phyloP scores from a whole-genome alignment of 306 rosid genomes.

The Cicer chorassanicum region DNA sequence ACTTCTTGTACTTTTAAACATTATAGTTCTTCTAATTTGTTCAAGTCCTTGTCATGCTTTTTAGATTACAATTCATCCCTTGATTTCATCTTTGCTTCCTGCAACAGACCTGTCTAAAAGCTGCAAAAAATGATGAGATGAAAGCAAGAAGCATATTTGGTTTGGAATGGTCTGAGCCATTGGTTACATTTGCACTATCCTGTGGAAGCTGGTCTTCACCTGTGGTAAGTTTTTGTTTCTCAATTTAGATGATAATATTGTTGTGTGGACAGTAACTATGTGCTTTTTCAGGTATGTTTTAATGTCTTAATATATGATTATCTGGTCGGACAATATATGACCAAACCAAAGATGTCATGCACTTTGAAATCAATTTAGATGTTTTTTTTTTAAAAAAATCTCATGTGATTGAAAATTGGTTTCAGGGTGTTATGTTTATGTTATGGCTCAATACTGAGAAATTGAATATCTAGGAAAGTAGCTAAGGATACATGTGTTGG shows the following conservation, averaged over 20 bases:
- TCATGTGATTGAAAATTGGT: too few relatives aligned
- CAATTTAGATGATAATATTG: conserved; percentile 1
- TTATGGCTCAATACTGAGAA: too few relatives aligned
- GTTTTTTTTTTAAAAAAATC: too few relatives aligned
- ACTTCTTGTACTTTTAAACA: background rate
- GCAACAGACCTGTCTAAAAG: conserved; percentile 70
- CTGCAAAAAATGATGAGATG: conserved; percentile 73
- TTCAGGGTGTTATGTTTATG: too few relatives aligned
- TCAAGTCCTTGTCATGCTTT: background rate
- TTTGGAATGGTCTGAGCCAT: conserved; percentile 85
- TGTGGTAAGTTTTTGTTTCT: conserved; percentile 61
- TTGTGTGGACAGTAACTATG: background rate
- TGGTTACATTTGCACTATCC: conserved; percentile 87
- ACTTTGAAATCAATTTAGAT: too few relatives aligned
- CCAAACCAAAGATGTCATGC: too few relatives aligned
- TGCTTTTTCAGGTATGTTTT: background rate
- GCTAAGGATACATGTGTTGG: too few relatives aligned
- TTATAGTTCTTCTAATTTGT: background rate
- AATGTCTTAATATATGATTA: background rate
- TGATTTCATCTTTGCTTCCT: conserved; percentile 40
- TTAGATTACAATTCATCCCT: conserved; percentile 40
- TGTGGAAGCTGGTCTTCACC: conserved; percentile 98
- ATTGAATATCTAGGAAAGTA: too few relatives aligned
- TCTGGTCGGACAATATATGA: background rate
- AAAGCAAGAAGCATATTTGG: conserved; percentile 77